These are phyloP conservation scores for Suaeda aralocaspica DNA, from an alignment of 148 eudicot genomes.

Conservation along the genomic window DNA sequence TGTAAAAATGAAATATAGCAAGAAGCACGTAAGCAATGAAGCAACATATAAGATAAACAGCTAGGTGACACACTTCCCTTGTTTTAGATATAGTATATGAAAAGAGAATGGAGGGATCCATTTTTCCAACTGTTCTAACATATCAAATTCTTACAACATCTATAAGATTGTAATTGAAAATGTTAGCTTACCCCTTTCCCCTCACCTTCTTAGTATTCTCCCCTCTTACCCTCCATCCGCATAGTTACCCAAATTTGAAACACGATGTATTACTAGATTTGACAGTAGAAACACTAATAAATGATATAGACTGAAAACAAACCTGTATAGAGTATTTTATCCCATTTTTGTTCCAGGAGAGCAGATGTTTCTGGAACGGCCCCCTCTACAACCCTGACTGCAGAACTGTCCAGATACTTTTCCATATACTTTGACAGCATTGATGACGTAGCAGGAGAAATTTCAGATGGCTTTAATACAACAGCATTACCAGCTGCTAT, in stretches of 20 bases:
- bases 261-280: neutral
- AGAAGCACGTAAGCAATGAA: neutral
- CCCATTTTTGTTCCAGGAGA: slow-evolving; percentile 79
- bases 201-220: neutral
- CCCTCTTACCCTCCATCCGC: neutral
- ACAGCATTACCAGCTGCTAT: slow-evolving; percentile 84
- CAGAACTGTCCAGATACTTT: slow-evolving; percentile 51
- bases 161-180: neutral
- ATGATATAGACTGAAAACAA: neutral
- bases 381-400: slow-evolving; percentile 71
- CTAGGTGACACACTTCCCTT: neutral
- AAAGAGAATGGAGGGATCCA: neutral
- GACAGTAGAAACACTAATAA: neutral
- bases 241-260: neutral
- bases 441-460: slow-evolving; percentile 67
- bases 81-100: neutral
- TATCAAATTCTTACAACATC: neutral
- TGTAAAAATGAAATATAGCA: neutral
- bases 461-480: slow-evolving; percentile 78
- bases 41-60: neutral
- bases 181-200: neutral
- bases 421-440: slow-evolving; percentile 49
- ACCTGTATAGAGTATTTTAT: slow-evolving; percentile 91
- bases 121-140: neutral
- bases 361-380: slow-evolving; percentile 55